phyloP scores from a whole-genome alignment of 441 rosid genomes.

The Gossypium lobatum region DNA sequence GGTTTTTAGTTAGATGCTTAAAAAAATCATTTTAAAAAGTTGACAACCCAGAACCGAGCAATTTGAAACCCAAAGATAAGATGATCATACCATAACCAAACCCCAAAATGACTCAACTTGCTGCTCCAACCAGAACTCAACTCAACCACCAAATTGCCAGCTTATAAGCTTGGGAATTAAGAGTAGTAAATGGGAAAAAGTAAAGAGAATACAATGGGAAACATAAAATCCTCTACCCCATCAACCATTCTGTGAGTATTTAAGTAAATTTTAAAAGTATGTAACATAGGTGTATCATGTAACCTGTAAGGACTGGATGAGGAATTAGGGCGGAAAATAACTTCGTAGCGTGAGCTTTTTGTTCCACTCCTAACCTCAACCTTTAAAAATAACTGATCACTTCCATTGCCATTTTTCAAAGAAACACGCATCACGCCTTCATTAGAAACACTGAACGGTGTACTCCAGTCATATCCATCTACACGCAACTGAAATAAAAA shows the following conservation, averaged over 20 bases:
- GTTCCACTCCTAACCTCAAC: conserved; percentile 93
- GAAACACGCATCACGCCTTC: conserved; percentile 84
- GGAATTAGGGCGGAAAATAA: conserved; percentile 83
- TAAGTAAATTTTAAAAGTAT: not conserved
- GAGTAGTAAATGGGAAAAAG: not conserved
- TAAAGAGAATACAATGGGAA: not conserved
- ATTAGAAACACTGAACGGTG: conserved; percentile 68
- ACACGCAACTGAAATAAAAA: conserved; percentile 54
- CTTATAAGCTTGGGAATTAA: not conserved
- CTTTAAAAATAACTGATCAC: conserved; percentile 54
- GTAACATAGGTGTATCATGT: conserved; percentile 10
- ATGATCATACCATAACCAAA: not conserved
- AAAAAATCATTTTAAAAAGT: not conserved
- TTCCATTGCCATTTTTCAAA: conserved; percentile 52
- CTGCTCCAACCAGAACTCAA: not conserved
- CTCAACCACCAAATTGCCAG: not conserved
- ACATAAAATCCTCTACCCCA: not conserved
- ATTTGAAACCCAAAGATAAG: not conserved
- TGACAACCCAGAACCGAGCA: not conserved
- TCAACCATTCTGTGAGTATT: not conserved
- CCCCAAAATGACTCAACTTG: not conserved
- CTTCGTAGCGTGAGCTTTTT: conserved; percentile 86
- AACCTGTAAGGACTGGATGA: conserved; percentile 95
- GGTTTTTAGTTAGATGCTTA: not conserved
- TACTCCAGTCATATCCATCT: conserved; percentile 86